These are phyloP conservation scores for Tolypocladium tundrense DNA, from an alignment of 2,329 filamentous ascomycete genomes.

Conservation along the genomic window DNA sequence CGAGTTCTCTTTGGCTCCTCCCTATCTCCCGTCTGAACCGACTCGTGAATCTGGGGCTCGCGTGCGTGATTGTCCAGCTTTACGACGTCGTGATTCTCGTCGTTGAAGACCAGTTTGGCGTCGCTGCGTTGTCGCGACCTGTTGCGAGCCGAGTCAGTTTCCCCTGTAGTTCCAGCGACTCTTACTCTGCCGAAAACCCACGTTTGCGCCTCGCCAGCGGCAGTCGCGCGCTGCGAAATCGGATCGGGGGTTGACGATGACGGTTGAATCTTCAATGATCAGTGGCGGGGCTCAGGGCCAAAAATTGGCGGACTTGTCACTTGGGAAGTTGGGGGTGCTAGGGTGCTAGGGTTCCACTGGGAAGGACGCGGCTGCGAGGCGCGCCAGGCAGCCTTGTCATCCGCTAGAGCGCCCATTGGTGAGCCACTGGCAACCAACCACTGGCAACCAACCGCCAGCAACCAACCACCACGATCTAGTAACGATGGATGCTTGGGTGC, in stretches of 20 bases:
- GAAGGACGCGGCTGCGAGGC: background rate
- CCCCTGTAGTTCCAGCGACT: background rate
- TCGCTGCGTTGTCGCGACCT: background rate
- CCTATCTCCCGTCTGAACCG: conserved; percentile 2
- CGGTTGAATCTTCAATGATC: conserved; percentile 7
- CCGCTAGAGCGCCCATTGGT: background rate
- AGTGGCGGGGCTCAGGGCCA: conserved; percentile 3
- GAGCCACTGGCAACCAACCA: background rate
- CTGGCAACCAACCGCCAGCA: background rate
- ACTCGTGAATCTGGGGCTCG: conserved; percentile 2
- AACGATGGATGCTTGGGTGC: background rate
- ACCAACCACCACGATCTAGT: background rate
- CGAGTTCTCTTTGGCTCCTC: conserved; percentile 11
- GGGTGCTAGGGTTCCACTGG: background rate
- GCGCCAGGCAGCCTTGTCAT: background rate
- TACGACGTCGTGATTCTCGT: conserved; percentile 4
- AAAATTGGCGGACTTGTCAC: background rate
- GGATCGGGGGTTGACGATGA: conserved; percentile 2
- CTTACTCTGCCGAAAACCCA: background rate
- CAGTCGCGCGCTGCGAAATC: conserved; percentile 1
- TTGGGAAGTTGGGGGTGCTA: background rate
- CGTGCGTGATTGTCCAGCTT: conserved; percentile 17
- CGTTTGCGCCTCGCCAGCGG: conserved; percentile 2
- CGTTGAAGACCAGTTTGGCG: background rate
- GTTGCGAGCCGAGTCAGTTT: background rate